These are phyloP conservation scores for Leucosporidium yakuticum DNA, from an alignment of 768 basidiomycete species.

Conservation along the genomic window DNA sequence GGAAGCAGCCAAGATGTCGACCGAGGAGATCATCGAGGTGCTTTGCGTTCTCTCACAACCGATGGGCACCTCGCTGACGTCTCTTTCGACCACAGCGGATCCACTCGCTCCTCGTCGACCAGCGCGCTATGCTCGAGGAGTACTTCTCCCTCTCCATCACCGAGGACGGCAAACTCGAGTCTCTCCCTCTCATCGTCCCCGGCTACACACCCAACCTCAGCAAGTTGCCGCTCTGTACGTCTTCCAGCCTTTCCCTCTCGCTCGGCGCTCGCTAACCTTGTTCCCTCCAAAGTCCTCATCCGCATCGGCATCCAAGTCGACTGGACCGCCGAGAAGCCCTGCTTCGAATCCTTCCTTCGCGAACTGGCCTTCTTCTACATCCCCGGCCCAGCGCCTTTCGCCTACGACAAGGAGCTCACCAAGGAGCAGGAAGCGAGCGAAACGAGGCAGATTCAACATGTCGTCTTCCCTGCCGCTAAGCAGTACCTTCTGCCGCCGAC, in stretches of 20 bases:
- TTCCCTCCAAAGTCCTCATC: conserved; percentile 33
- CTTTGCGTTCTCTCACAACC: neutral
- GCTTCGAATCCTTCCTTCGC: conserved; percentile 75
- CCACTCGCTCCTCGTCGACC: conserved; percentile 30
- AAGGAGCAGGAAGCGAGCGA: conserved; percentile 42
- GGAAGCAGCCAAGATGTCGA: conserved; percentile 51
- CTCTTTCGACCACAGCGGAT: conserved; percentile 2
- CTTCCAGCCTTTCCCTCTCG: neutral
- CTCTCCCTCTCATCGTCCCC: conserved; percentile 71
- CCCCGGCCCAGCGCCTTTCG: conserved; percentile 42
- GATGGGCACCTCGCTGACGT: too few relatives aligned
- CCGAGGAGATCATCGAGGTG: conserved; percentile 68
- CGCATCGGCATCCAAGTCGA: conserved; percentile 58
- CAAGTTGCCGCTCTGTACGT: conserved; percentile 73
- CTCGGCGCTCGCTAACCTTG: neutral
- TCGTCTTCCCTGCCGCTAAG: conserved; percentile 79
- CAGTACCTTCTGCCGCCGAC: conserved; percentile 65
- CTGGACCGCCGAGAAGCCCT: conserved; percentile 77
- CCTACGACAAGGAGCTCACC: conserved; percentile 2
- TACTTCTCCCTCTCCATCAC: conserved; percentile 75
- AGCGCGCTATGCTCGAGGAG: conserved; percentile 75
- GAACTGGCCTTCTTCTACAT: conserved; percentile 89
- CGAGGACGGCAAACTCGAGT: conserved; percentile 61
- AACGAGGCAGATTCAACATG: conserved; percentile 84
- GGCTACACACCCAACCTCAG: conserved; percentile 88